phyloP scores from a whole-genome alignment of 805 yeast genomes.

The Torulaspora gathmanii region DNA sequence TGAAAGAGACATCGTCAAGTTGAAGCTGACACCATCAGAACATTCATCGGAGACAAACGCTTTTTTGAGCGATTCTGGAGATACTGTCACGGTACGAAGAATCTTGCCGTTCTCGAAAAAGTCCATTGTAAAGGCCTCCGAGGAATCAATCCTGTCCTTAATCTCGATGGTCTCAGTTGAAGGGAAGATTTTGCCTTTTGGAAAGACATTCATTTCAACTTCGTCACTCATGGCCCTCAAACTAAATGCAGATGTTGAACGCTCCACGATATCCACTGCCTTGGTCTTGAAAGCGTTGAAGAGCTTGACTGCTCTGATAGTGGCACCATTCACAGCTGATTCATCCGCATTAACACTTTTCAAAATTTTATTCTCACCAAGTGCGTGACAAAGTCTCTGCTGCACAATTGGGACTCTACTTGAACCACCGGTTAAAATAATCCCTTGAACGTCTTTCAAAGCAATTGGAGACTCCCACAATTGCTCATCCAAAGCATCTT shows the following conservation, averaged over 20 bases:
- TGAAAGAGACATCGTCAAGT: slow-evolving; percentile 44
- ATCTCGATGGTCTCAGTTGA: slow-evolving; percentile 35
- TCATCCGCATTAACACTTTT: slow-evolving; percentile 94
- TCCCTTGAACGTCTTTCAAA: slow-evolving; percentile 48
- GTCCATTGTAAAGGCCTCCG: slow-evolving; percentile 35
- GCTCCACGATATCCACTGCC: slow-evolving; percentile 52
- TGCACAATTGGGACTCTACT: slow-evolving; percentile 87
- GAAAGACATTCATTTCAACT: slow-evolving; percentile 40
- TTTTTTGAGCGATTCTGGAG: slow-evolving; percentile 28
- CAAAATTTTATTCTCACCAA: slow-evolving; percentile 60
- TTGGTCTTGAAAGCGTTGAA: slow-evolving; percentile 64
- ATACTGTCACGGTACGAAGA: slow-evolving; percentile 17
- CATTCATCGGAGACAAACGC: slow-evolving; percentile 38
- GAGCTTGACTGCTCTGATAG: slow-evolving; percentile 73
- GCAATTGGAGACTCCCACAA: slow-evolving; percentile 26
- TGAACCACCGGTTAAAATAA: slow-evolving; percentile 85
- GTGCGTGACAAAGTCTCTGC: slow-evolving; percentile 46
- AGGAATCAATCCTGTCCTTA: not conserved
- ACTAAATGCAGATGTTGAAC: slow-evolving; percentile 47
- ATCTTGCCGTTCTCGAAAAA: slow-evolving; percentile 29
- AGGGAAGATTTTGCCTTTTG: slow-evolving; percentile 39
- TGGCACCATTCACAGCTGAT: slow-evolving; percentile 84
- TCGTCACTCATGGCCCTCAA: slow-evolving; percentile 33
- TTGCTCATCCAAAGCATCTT: slow-evolving; percentile 43
- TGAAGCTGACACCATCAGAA: slow-evolving; percentile 34